A percentile compares a stretch with the other conserved stretches of the same genome.
Conservation (phyloP, 805 yeast species). For the Candida ficus region DNA sequence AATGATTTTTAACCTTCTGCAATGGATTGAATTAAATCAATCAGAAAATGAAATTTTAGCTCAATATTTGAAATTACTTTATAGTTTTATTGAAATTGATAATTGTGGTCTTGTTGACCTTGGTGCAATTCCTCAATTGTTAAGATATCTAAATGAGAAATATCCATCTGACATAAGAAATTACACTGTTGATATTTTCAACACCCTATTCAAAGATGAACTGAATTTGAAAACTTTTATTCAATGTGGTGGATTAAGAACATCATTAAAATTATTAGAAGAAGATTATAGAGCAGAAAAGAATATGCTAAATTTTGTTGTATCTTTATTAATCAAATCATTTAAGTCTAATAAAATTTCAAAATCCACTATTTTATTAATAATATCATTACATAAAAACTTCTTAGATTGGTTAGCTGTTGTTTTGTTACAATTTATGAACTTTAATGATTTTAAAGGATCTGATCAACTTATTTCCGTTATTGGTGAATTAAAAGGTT, state of each 20-base stretch:
- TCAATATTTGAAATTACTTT: conserved; percentile 3
- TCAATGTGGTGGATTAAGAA: conserved; percentile 40
- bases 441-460: conserved; percentile 3
- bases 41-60: background rate
- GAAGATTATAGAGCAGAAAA: conserved; percentile 39
- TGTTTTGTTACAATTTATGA: conserved; percentile 28
- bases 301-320: conserved; percentile 32
- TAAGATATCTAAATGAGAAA: conserved; percentile 4
- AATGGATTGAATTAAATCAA: conserved; percentile 2
- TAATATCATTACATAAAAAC: conserved; percentile 35
- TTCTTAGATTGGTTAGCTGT: conserved; percentile 35
- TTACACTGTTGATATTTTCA: conserved; percentile 7
- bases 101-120: conserved; percentile 11
- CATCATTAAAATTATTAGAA: conserved; percentile 37
- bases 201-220: conserved; percentile 23
- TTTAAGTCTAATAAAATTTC: conserved; percentile 20
- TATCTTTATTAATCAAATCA: conserved; percentile 32
- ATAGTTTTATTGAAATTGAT: background rate
- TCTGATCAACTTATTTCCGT: conserved; percentile 34
- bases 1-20: conserved; percentile 1
- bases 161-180: conserved; percentile 1
- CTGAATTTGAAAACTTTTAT: conserved; percentile 35
- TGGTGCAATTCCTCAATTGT: conserved; percentile 17
- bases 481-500: conserved; percentile 26
- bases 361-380: conserved; percentile 31